A percentile compares a stretch with the other conserved stretches of the same genome.
phyloP scores from a whole-genome alignment of 495 filamentous ascomycete genomes.

The Parathielavia appendiculata region DNA sequence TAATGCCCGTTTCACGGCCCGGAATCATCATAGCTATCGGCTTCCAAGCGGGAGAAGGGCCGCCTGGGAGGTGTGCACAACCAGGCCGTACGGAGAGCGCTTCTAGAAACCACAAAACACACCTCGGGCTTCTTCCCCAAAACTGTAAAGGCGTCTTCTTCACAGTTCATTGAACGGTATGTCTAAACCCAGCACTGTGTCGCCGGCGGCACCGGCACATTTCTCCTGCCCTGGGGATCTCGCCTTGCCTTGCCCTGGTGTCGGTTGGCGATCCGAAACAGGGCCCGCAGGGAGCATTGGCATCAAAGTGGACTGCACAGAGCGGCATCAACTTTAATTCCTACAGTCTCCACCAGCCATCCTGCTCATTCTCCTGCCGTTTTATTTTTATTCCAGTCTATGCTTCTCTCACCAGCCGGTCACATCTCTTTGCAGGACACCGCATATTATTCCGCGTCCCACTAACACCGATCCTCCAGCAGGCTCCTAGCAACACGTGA shows the following conservation, averaged over 20 bases:
- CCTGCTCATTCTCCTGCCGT: slow-evolving; percentile 9
- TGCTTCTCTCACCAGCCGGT: not conserved
- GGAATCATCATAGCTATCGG: slow-evolving; percentile 7
- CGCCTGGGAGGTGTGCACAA: not conserved
- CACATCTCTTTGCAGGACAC: slow-evolving; percentile 10
- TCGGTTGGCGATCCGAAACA: slow-evolving; percentile 10
- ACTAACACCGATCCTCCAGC: slow-evolving; percentile 6
- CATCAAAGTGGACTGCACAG: slow-evolving; percentile 5
- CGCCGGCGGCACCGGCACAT: slow-evolving; percentile 1
- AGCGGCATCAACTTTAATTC: not conserved
- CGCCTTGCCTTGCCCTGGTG: slow-evolving; percentile 10
- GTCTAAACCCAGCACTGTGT: slow-evolving; percentile 15
- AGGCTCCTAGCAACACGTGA: not conserved
- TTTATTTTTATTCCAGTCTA: slow-evolving; percentile 8
- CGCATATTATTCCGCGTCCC: slow-evolving; percentile 18
- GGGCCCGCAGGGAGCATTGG: not conserved
- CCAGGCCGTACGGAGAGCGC: slow-evolving; percentile 21
- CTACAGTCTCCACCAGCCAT: not conserved
- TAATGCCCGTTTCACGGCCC: slow-evolving; percentile 12
- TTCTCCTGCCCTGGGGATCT: slow-evolving; percentile 9
- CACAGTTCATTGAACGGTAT: not conserved
- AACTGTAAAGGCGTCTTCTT: slow-evolving; percentile 14
- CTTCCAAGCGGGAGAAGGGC: not conserved
- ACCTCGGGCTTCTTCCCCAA: slow-evolving; percentile 8
- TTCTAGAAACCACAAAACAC: slow-evolving; percentile 23